A percentile compares a stretch with the other conserved stretches of the same genome.
Evolutionary conservation across 441 rosid species (phyloP).

Genomic region (California macrophylla): DNA sequence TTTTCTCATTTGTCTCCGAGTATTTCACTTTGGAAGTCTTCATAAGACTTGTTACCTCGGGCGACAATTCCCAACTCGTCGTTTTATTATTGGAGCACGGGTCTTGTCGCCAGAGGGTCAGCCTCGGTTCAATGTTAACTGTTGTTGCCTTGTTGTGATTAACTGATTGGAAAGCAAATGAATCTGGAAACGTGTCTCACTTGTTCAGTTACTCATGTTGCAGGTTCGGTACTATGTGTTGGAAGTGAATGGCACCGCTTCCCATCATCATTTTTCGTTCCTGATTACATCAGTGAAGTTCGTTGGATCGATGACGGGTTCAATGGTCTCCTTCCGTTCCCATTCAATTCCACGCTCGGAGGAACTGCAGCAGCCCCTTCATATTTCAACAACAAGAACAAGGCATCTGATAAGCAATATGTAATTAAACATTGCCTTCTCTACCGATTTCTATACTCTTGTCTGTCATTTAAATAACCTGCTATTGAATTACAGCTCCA

Average conservation of each 20-base stretch:
- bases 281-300: constrained; percentile 53
- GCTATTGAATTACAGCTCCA: constrained; percentile 37
- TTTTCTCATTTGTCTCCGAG: no score
- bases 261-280: constrained; percentile 84
- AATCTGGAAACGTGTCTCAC: not conserved
- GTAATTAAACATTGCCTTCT: constrained; percentile 30
- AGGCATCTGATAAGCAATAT: constrained; percentile 70
- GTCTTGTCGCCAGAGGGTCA: no score
- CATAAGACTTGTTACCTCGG: no score
- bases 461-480: no score
- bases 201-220: not conserved
- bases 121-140: no score
- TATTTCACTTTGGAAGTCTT: no score
- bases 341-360: constrained; percentile 67
- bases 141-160: no score
- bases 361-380: constrained; percentile 83
- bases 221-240: constrained; percentile 86
- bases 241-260: constrained; percentile 98
- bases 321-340: constrained; percentile 85
- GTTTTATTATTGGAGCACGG: no score
- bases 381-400: constrained; percentile 77
- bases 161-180: no score
- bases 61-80: no score
- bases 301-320: constrained; percentile 93
- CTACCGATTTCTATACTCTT: no score